Evolutionary conservation across 1,284 basidiomycete genomes (phyloP), one percentile per base, ranked within the genome.

Genomic region (Chalciporus sp.): DNA sequence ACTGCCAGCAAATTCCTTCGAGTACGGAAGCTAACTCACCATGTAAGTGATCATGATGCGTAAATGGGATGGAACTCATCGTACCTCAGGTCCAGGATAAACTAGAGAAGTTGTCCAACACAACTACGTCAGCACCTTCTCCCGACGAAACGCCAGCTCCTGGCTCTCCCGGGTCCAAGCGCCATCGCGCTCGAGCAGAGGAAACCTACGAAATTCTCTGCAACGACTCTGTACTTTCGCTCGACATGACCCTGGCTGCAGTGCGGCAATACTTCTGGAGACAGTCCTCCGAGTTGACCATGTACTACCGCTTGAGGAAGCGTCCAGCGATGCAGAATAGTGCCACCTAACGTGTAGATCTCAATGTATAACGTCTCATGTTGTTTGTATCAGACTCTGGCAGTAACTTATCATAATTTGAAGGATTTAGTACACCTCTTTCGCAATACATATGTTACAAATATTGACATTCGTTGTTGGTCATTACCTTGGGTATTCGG

Each of bases 261-360:
- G 88, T 95, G 51, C 84, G 91, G 58, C 92, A 94, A 71, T 96
- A 86, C 65, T 80, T 94, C 53, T 93, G 94, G 93, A 81, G 83
- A 64, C 86, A 88, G 59, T 76, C 83, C n/a, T 80, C 78, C 11
- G 95, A 97, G 72, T 76, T 97, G 58, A 79, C 85, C 46, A 84
- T 97, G 79, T 79, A 89, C 66, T 97, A 96, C 71, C 81, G 93
- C 51, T 75, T 81, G 58, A 89, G 80, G 59, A 58, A 45, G 42
- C 51, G 50, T 45, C 43, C 48, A 19, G 42, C 39, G 23, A 44
- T 16, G 20, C 31, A 19, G 29, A 47, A 41, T 45, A 57, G 29
- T 20, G 26, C 51, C 12, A 51, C 47, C 19, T 45, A n/a, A 37
- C 33, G 37, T 40, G 33, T 29, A 51, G 37, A 31, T 27, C 35